These are phyloP conservation scores for Blastocystis sp. DNA, from an alignment of 352 stramenopile genomes.

Conservation along the genomic window DNA sequence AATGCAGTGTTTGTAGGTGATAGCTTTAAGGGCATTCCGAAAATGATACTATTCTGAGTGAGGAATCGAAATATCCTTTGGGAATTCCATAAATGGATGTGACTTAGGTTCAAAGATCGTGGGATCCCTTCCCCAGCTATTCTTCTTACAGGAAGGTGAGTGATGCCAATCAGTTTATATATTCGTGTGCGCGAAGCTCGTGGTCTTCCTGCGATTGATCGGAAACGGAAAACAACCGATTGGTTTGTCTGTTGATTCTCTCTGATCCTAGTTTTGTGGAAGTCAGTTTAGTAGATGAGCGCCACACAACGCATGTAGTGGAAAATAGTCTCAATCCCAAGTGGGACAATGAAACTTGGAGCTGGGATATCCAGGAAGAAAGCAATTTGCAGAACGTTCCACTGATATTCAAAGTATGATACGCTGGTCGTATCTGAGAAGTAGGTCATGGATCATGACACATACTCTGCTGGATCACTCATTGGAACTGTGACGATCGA, in stretches of 20 bases:
- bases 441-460: slow-evolving; percentile 84
- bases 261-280: slow-evolving; percentile 69
- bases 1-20: slow-evolving; percentile 62
- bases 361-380: slow-evolving; percentile 93
- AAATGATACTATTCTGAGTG: neutral
- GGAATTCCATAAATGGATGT: neutral
- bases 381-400: slow-evolving; percentile 92
- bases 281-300: slow-evolving; percentile 77
- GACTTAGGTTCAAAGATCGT: neutral
- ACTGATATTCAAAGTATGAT: slow-evolving; percentile 86
- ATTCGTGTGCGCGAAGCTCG: slow-evolving; percentile 79
- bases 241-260: neutral
- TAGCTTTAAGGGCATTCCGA: neutral
- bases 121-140: neutral
- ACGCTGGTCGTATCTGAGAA: neutral
- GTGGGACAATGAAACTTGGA: slow-evolving; percentile 92
- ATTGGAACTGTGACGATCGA: slow-evolving; percentile 95
- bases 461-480: slow-evolving; percentile 83
- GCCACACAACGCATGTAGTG: slow-evolving; percentile 78
- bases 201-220: slow-evolving; percentile 77
- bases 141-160: neutral
- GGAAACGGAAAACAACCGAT: slow-evolving; percentile 69
- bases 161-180: slow-evolving; percentile 83
- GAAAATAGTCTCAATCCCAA: slow-evolving; percentile 86
- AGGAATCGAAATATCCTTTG: neutral